These are phyloP conservation scores for Solanum megistacrolobum DNA, from an alignment of 257 asterid species.

Conservation along the genomic window DNA sequence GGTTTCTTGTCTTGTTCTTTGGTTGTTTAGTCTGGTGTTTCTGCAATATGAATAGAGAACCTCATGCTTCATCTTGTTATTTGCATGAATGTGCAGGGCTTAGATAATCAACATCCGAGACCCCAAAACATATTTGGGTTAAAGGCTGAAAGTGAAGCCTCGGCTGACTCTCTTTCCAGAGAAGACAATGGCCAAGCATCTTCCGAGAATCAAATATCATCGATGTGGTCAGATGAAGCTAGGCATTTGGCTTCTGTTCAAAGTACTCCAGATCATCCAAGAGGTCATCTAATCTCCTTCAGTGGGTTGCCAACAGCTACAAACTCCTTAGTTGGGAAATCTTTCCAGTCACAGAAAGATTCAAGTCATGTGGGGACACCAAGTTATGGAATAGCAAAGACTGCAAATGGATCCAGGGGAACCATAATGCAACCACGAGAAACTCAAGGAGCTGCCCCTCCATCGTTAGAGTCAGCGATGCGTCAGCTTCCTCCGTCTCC, in stretches of 20 bases:
- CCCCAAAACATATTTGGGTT: constrained; percentile 24
- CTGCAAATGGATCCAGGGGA: constrained; percentile 21
- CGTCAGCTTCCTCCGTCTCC: constrained; percentile 45
- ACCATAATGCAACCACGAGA: constrained; percentile 27
- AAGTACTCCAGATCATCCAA: constrained; percentile 24
- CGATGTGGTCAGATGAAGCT: constrained; percentile 39
- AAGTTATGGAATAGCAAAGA: constrained; percentile 22
- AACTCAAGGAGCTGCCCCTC: constrained; percentile 26
- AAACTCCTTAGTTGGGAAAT: constrained; percentile 20
- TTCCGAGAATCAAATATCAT: constrained; percentile 29
- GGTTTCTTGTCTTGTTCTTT: not conserved
- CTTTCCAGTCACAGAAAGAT: constrained; percentile 28
- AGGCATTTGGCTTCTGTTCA: constrained; percentile 22
- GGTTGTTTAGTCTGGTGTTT: not conserved
- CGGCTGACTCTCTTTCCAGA: constrained; percentile 45
- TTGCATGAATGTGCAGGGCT: constrained; percentile 30
- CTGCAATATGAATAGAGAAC: not conserved
- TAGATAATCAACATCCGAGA: constrained; percentile 27
- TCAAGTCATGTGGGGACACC: constrained; percentile 29
- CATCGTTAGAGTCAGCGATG: constrained; percentile 27
- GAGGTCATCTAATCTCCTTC: constrained; percentile 30
- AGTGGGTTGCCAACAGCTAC: constrained; percentile 26
- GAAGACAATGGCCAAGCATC: constrained; percentile 29
- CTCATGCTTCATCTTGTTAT: not conserved
- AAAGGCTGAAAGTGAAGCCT: constrained; percentile 41